phyloP scores from a whole-genome alignment of 352 stramenopile genomes.

The Globisporangium megalacanthum region DNA sequence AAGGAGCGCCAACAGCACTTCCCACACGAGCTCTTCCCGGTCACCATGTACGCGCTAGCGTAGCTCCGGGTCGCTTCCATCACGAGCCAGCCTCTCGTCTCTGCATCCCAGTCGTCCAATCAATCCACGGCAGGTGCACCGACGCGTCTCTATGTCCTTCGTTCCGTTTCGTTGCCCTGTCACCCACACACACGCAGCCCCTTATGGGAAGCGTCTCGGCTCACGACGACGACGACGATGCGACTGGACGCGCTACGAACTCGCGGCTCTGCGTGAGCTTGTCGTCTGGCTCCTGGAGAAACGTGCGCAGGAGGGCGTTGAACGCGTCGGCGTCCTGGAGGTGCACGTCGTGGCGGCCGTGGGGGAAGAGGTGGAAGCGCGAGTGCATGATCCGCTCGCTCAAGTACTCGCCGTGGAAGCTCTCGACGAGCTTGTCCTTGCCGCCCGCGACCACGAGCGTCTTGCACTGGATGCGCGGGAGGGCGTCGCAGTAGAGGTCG shows the following conservation, averaged over 20 bases:
- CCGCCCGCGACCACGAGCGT: conserved; percentile 67
- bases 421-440: conserved; percentile 56
- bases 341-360: conserved; percentile 57
- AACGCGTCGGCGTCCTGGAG: conserved; percentile 40
- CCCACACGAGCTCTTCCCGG: conserved; percentile 92
- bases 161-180: conserved; percentile 27
- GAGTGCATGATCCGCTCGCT: conserved; percentile 86
- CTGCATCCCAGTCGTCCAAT: too few relatives aligned
- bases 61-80: conserved; percentile 11
- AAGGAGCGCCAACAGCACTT: conserved; percentile 90
- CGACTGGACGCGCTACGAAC: conserved; percentile 47
- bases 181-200: neutral
- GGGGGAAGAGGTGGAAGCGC: conserved; percentile 44
- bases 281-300: conserved; percentile 70
- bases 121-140: too few relatives aligned
- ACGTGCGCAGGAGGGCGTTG: conserved; percentile 56
- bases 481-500: conserved; percentile 61
- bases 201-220: neutral
- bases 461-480: conserved; percentile 79
- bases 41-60: conserved; percentile 92
- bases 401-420: conserved; percentile 76
- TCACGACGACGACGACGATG: neutral
- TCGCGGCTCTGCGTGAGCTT: conserved; percentile 81
- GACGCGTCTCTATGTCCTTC: neutral
- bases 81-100: neutral